These are phyloP conservation scores for Oemleria cerasiformis DNA, from an alignment of 306 rosid genomes.

Conservation along the genomic window DNA sequence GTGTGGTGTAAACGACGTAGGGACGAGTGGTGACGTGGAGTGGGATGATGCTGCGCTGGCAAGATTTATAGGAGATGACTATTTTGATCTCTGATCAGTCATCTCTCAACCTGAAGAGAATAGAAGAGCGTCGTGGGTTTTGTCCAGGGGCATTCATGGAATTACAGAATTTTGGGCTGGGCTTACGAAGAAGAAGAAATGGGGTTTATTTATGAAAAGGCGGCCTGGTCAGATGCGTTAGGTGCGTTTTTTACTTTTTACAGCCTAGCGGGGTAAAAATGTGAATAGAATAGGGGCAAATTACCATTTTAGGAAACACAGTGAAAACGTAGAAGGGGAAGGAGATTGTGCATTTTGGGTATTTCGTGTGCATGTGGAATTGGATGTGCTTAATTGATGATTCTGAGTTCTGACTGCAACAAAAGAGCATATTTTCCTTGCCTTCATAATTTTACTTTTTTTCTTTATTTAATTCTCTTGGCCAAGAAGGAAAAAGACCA, in stretches of 20 bases:
- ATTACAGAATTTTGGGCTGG: not conserved
- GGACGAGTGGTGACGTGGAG: conserved; percentile 9
- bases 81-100: not conserved
- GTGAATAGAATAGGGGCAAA: not conserved
- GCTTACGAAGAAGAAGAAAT: not conserved
- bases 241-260: not conserved
- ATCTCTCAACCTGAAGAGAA: not conserved
- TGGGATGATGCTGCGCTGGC: conserved; percentile 43
- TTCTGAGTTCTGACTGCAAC: too few species aligned
- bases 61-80: conserved; percentile 38
- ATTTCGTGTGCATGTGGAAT: not conserved
- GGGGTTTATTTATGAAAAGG: not conserved
- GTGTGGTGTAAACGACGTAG: conserved; percentile 16
- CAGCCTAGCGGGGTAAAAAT: not conserved
- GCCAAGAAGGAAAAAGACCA: too few species aligned
- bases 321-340: not conserved
- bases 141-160: too few species aligned
- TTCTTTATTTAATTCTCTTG: not conserved
- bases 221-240: not conserved
- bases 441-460: not conserved
- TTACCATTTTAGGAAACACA: not conserved
- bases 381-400: too few species aligned
- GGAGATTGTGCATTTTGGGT: not conserved
- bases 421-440: not conserved
- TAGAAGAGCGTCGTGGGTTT: too few species aligned